Evolutionary conservation across 1,139 yeast species (phyloP).

Genomic region (Suhomyces maxii): DNA sequence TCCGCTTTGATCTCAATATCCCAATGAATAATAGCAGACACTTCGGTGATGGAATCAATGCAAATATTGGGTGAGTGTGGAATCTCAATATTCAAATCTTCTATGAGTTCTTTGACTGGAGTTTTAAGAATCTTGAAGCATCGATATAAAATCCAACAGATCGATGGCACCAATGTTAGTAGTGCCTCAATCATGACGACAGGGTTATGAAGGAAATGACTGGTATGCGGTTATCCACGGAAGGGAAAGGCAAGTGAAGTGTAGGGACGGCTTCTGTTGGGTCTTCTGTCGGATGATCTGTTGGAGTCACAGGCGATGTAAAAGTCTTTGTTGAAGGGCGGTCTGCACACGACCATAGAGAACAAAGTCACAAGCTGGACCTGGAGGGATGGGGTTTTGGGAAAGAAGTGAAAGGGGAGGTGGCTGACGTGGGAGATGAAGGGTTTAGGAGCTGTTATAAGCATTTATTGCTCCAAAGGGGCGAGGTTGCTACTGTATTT

Average conservation of each 20-base stretch:
- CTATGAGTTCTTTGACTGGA: constrained; percentile 39
- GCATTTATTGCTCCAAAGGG: no score
- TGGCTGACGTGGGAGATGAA: no score
- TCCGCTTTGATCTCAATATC: constrained; percentile 34
- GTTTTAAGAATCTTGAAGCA: constrained; percentile 36
- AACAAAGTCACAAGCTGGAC: no score
- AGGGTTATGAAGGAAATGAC: neutral
- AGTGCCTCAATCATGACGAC: constrained; percentile 40
- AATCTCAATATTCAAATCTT: constrained; percentile 40
- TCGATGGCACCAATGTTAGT: constrained; percentile 44
- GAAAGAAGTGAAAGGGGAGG: no score
- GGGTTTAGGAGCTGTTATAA: no score
- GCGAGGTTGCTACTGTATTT: no score
- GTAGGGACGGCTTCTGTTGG: neutral
- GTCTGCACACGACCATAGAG: neutral
- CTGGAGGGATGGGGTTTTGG: no score
- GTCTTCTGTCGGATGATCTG: neutral
- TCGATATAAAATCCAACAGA: constrained; percentile 44
- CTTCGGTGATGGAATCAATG: constrained; percentile 35
- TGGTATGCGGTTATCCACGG: no score
- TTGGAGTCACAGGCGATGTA: neutral
- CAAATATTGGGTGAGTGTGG: constrained; percentile 45
- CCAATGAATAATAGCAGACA: constrained; percentile 44
- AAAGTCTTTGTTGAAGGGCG: neutral
- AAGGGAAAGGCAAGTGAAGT: no score